Conservation (phyloP, 176 grass and related monocot species). For the Urochloa ruziziensis region DNA sequence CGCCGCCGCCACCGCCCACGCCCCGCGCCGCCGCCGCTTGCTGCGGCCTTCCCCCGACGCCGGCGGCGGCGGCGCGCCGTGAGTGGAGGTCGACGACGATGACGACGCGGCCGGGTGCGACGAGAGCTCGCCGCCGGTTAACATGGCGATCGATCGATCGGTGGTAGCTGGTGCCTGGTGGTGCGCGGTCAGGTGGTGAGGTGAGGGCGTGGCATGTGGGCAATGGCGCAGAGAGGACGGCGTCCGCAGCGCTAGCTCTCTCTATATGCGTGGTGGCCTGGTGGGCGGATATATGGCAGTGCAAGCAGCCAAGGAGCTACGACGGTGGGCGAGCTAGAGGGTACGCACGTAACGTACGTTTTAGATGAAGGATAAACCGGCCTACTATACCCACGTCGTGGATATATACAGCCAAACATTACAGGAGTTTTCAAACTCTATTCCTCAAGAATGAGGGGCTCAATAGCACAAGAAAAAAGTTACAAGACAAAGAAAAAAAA, state of each 20-base stretch:
- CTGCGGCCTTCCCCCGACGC: background rate
- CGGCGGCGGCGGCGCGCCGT: background rate
- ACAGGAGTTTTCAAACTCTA: too few relatives aligned
- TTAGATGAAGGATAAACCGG: too few relatives aligned
- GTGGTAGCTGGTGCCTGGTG: background rate
- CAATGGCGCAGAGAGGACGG: background rate
- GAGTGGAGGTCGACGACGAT: background rate
- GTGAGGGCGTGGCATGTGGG: slow-evolving; percentile 18
- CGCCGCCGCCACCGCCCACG: background rate
- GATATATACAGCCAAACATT: too few relatives aligned
- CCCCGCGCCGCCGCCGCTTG: background rate
- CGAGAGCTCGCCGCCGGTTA: background rate
- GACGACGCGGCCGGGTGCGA: background rate
- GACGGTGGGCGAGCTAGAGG: too few relatives aligned
- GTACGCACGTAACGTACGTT: too few relatives aligned
- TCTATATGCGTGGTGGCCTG: background rate
- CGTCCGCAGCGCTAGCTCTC: background rate
- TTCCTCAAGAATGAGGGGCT: too few relatives aligned
- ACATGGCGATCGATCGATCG: slow-evolving; percentile 21
- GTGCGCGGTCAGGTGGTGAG: background rate
- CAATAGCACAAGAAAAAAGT: too few relatives aligned
- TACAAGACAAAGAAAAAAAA: too few relatives aligned
- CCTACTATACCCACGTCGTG: too few relatives aligned
- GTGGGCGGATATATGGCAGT: background rate
- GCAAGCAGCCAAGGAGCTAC: too few relatives aligned